Percentiles rank a stretch among this genome's conserved stretches.
Conservation (phyloP, 352 stramenopile species). For the Globisporangium parvum region DNA sequence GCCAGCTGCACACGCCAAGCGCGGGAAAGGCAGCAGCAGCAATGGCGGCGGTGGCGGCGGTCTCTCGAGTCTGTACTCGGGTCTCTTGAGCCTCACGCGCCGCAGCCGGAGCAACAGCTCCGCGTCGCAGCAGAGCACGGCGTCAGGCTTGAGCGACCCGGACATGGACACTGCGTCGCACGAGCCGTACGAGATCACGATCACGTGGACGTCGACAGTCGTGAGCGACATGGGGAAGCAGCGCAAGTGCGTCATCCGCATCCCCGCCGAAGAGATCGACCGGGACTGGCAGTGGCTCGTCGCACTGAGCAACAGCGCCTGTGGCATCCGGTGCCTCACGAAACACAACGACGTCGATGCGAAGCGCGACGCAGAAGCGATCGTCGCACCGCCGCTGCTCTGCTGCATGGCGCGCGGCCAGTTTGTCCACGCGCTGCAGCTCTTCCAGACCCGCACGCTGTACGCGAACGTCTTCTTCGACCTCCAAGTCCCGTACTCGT, state of each 20-base stretch:
- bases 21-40: background rate
- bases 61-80: slow-evolving; percentile 5
- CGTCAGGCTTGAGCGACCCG: slow-evolving; percentile 12
- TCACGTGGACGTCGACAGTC: slow-evolving; percentile 8
- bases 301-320: slow-evolving; percentile 47
- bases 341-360: slow-evolving; percentile 5
- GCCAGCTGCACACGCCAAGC: background rate
- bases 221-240: slow-evolving; percentile 6
- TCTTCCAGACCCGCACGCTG: slow-evolving; percentile 60
- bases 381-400: slow-evolving; percentile 29
- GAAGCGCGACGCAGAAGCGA: slow-evolving; percentile 1
- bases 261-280: slow-evolving; percentile 41
- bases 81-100: slow-evolving; percentile 6
- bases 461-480: slow-evolving; percentile 83
- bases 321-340: slow-evolving; percentile 35
- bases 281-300: slow-evolving; percentile 63
- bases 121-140: slow-evolving; percentile 5
- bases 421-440: slow-evolving; percentile 67
- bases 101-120: slow-evolving; percentile 10
- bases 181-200: slow-evolving; percentile 14
- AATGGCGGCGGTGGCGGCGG: background rate
- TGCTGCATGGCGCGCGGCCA: slow-evolving; percentile 59
- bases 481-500: slow-evolving; percentile 76
- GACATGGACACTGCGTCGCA: slow-evolving; percentile 2
- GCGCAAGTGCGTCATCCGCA: slow-evolving; percentile 25